Evolutionary conservation across 768 basidiomycete species (phyloP).

Genomic region (Termitomyces sp.): DNA sequence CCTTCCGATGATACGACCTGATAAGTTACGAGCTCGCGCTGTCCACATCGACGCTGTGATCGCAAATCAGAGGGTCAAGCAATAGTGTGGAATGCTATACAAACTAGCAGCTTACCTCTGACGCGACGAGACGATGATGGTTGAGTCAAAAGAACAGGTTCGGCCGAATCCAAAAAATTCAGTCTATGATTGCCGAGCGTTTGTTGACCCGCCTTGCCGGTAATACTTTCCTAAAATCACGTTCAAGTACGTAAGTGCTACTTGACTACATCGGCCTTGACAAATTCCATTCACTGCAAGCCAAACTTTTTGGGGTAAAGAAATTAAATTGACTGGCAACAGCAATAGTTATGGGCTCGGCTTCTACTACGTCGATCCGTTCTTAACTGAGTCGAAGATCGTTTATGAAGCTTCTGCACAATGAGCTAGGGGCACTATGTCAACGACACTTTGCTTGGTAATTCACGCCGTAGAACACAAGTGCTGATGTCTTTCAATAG

Average conservation of each 20-base stretch:
- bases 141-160: not conserved
- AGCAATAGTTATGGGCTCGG: not conserved
- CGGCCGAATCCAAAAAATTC: not conserved
- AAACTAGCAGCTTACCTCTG: not conserved
- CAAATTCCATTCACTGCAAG: not conserved
- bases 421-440: not conserved
- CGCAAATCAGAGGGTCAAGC: not conserved
- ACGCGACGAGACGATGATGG: slow-evolving; percentile 3
- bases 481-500: not conserved
- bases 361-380: not conserved
- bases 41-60: slow-evolving; percentile 15
- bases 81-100: not conserved
- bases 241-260: not conserved
- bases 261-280: not conserved
- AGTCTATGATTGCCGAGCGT: not conserved
- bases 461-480: not conserved
- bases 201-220: not conserved
- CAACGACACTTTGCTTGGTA: not conserved
- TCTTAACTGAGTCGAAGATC: not conserved
- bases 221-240: not conserved
- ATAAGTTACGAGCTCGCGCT: slow-evolving; percentile 9
- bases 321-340: not conserved
- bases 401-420: not conserved
- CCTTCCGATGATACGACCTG: slow-evolving; percentile 11
- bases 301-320: not conserved